phyloP scores from a whole-genome alignment of 208 protist species.

The Crithidia acanthocephali region DNA sequence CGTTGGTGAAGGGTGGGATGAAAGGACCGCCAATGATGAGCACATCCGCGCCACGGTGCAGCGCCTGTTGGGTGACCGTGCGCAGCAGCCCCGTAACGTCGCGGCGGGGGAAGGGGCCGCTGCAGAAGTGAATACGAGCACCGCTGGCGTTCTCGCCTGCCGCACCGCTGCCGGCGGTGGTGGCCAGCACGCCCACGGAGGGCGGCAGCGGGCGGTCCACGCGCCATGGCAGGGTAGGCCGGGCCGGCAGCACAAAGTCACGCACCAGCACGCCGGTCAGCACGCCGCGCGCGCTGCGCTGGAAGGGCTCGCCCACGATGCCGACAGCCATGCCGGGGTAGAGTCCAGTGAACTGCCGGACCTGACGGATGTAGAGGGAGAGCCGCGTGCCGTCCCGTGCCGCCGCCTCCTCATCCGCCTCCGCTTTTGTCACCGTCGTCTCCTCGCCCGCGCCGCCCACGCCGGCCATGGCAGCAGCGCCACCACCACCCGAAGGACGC shows the following conservation, averaged over 20 bases:
- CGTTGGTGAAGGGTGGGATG: constrained; percentile 54
- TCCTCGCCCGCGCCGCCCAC: constrained; percentile 17
- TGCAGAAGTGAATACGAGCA: constrained; percentile 85
- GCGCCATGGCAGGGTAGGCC: constrained; percentile 70
- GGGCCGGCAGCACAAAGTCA: constrained; percentile 61
- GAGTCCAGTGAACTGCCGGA: constrained; percentile 75
- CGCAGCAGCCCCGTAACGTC: constrained; percentile 60
- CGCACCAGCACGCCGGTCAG: constrained; percentile 81
- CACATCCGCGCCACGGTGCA: constrained; percentile 75
- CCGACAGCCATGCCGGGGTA: constrained; percentile 85
- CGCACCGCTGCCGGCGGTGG: too few relatives aligned
- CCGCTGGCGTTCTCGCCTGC: neutral
- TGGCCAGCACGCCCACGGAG: neutral
- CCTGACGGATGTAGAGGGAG: constrained; percentile 69
- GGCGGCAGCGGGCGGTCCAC: constrained; percentile 45
- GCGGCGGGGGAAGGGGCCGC: constrained; percentile 80
- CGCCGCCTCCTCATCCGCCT: constrained; percentile 40
- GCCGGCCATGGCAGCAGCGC: neutral
- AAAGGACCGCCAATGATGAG: constrained; percentile 88
- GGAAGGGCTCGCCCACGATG: constrained; percentile 79
- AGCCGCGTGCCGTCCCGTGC: constrained; percentile 38
- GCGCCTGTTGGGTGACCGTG: constrained; percentile 54
- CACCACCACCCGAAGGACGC: neutral
- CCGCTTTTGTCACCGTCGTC: constrained; percentile 16
- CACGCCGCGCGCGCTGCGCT: constrained; percentile 70